phyloP scores from a whole-genome alignment of 495 filamentous ascomycete species.

The Recurvomyces mirabilis region DNA sequence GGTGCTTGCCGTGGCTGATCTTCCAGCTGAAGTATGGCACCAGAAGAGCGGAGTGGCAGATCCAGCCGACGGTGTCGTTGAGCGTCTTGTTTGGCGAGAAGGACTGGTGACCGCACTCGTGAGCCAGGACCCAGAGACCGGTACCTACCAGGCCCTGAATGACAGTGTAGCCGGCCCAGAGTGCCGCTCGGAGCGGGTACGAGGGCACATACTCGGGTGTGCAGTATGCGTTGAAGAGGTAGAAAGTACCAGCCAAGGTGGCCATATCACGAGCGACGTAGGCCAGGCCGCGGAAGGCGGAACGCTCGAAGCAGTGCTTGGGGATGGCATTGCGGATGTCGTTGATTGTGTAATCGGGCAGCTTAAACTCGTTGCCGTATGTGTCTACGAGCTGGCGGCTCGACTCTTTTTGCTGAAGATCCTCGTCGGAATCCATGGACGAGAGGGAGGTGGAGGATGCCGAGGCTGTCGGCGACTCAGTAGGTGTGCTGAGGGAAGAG shows the following conservation, averaged over 20 bases:
- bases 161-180: conserved; percentile 62
- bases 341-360: conserved; percentile 71
- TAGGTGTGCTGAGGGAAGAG: conserved; percentile 55
- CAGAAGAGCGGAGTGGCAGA: conserved; percentile 52
- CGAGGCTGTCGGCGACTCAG: conserved; percentile 59
- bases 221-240: conserved; percentile 53
- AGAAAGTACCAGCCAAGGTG: conserved; percentile 52
- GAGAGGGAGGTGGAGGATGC: conserved; percentile 85
- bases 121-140: conserved; percentile 73
- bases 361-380: conserved; percentile 62
- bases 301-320: conserved; percentile 69
- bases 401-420: conserved; percentile 33
- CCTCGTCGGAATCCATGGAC: conserved; percentile 61
- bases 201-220: conserved; percentile 43
- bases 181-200: conserved; percentile 37
- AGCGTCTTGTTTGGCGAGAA: conserved; percentile 52
- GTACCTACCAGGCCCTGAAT: conserved; percentile 68
- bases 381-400: conserved; percentile 43
- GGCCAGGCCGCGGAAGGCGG: conserved; percentile 44
- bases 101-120: conserved; percentile 75
- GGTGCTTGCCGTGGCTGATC: conserved; percentile 62
- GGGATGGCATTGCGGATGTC: conserved; percentile 74
- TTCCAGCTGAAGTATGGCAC: conserved; percentile 72
- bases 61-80: conserved; percentile 58
- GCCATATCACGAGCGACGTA: conserved; percentile 64